Conservation (phyloP, 805 yeast species). For the Candida sonorensis region DNA sequence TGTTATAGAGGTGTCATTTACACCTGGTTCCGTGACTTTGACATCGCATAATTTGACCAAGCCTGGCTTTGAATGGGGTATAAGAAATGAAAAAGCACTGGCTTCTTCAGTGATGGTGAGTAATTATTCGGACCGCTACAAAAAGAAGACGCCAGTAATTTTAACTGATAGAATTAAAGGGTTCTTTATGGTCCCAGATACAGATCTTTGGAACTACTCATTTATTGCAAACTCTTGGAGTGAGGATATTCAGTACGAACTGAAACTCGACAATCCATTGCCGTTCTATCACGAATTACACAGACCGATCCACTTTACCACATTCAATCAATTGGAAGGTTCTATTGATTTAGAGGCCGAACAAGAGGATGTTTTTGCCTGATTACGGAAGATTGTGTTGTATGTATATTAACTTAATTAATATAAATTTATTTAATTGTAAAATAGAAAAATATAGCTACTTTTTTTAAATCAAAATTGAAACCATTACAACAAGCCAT, state of each 20-base stretch:
- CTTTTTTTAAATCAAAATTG: no score
- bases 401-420: no score
- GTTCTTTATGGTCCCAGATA: constrained; percentile 77
- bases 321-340: constrained; percentile 62
- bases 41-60: constrained; percentile 54
- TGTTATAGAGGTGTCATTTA: constrained; percentile 60
- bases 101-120: constrained; percentile 57
- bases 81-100: constrained; percentile 45
- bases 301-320: constrained; percentile 80
- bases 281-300: constrained; percentile 82
- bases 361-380: constrained; percentile 55
- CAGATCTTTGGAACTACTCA: constrained; percentile 83
- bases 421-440: no score
- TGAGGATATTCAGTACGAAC: constrained; percentile 46
- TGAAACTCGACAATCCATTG: constrained; percentile 74
- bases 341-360: constrained; percentile 51
- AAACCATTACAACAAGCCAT: no score
- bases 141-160: constrained; percentile 58
- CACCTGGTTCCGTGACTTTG: constrained; percentile 80
- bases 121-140: constrained; percentile 59
- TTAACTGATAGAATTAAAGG: constrained; percentile 75
- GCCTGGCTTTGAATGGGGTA: constrained; percentile 79
- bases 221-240: constrained; percentile 85
- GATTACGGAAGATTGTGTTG: background rate
- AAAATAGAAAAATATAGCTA: background rate